These are phyloP conservation scores for Mycena rebaudengoi DNA, from an alignment of 768 basidiomycete species.

Conservation along the genomic window DNA sequence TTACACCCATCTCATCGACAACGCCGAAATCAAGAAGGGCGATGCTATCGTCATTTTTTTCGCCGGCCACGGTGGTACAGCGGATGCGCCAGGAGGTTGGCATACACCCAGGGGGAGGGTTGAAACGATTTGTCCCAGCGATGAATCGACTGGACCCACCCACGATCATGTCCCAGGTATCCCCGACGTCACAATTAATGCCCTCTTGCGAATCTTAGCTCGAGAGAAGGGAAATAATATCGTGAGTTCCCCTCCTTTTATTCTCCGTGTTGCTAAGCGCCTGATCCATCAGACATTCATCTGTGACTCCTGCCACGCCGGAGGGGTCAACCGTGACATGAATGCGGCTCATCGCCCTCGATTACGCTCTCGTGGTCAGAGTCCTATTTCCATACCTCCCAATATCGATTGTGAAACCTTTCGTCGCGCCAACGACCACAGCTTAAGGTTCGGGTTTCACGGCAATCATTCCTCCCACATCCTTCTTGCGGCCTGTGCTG, in stretches of 20 bases:
- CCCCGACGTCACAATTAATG: conserved; percentile 15
- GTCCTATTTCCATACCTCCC: not conserved
- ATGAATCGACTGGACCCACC: not conserved
- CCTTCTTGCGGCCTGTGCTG: conserved; percentile 13
- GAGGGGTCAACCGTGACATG: not conserved
- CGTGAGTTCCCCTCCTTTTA: not conserved
- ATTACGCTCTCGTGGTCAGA: not conserved
- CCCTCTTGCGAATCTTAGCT: conserved; percentile 3
- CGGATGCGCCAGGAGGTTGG: not conserved
- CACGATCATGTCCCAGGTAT: not conserved
- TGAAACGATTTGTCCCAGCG: conserved; percentile 8
- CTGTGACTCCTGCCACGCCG: conserved; percentile 19
- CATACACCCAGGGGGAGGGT: not conserved
- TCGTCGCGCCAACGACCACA: not conserved
- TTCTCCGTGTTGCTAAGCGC: not conserved
- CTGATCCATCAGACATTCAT: conserved; percentile 4
- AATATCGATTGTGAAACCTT: conserved; percentile 1
- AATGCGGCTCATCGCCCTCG: not conserved
- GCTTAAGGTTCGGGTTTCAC: not conserved
- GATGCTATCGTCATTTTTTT: conserved; percentile 6
- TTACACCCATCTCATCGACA: not conserved
- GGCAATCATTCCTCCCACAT: conserved; percentile 1
- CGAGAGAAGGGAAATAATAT: conserved; percentile 17
- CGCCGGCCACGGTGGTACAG: conserved; percentile 8
- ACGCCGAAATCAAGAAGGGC: not conserved